Evolutionary conservation across 1,284 basidiomycete species (phyloP).

Genomic region (Cerrena zonata): DNA sequence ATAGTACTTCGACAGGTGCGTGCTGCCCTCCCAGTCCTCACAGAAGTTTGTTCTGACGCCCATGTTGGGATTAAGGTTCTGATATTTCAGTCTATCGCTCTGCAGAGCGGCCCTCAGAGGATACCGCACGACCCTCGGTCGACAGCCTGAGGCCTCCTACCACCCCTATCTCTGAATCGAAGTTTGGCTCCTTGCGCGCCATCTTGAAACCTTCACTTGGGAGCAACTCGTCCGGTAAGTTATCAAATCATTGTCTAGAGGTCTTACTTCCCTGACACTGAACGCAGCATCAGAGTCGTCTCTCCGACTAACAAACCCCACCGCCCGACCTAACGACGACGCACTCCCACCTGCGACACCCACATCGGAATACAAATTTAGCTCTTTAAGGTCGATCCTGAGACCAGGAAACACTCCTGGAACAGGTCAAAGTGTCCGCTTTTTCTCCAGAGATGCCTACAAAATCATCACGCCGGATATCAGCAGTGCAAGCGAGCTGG

Average conservation of each 20-base stretch:
- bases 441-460: conserved; percentile 64
- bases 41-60: no score
- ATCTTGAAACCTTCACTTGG: conserved; percentile 55
- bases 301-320: background rate
- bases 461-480: conserved; percentile 58
- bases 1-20: conserved; percentile 33
- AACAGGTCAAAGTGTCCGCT: conserved; percentile 67
- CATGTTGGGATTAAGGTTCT: conserved; percentile 40
- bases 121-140: conserved; percentile 14
- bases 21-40: background rate
- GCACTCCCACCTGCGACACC: conserved; percentile 25
- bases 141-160: conserved; percentile 20
- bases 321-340: conserved; percentile 21
- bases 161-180: conserved; percentile 28
- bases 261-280: background rate
- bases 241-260: background rate
- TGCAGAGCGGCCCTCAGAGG: conserved; percentile 21
- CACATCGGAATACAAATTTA: conserved; percentile 27
- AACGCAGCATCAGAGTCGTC: background rate
- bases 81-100: conserved; percentile 39
- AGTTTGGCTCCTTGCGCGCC: conserved; percentile 52
- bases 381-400: conserved; percentile 63
- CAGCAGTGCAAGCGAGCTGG: conserved; percentile 42
- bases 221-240: background rate
- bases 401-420: conserved; percentile 66